Evolutionary conservation across 2,329 filamentous ascomycete species (phyloP).

Genomic region (Xylariaceae sp.): DNA sequence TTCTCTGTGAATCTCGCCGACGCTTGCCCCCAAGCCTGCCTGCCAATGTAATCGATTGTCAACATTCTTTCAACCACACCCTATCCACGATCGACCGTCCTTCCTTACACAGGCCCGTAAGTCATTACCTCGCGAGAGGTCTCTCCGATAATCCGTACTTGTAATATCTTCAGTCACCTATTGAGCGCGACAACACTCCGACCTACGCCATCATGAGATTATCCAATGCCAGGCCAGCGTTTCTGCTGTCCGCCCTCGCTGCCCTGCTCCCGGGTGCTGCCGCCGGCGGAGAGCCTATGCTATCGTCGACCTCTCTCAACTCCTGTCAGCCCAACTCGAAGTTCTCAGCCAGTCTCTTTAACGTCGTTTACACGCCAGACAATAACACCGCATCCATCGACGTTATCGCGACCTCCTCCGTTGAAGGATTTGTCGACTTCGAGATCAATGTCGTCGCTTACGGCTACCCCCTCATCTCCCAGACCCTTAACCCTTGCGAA

Average conservation of each 20-base stretch:
- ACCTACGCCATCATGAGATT: constrained; percentile 41
- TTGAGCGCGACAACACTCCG: background rate
- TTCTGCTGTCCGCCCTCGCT: constrained; percentile 42
- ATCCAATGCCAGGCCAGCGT: constrained; percentile 40
- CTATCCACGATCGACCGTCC: constrained; percentile 15
- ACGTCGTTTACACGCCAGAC: constrained; percentile 70
- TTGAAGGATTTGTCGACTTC: constrained; percentile 76
- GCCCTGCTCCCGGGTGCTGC: constrained; percentile 41
- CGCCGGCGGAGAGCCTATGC: constrained; percentile 53
- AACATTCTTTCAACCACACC: constrained; percentile 15
- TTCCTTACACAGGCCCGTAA: constrained; percentile 12
- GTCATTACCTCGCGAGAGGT: constrained; percentile 13
- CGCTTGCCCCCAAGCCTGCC: background rate
- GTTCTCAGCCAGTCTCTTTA: constrained; percentile 84
- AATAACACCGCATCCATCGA: constrained; percentile 70
- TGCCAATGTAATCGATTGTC: constrained; percentile 24
- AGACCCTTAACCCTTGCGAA: constrained; percentile 70
- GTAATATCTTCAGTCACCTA: constrained; percentile 16
- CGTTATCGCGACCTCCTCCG: constrained; percentile 74
- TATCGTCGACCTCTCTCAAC: constrained; percentile 78
- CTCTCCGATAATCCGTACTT: constrained; percentile 3
- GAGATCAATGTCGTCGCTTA: constrained; percentile 75
- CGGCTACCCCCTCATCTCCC: constrained; percentile 65
- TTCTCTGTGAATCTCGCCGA: constrained; percentile 13
- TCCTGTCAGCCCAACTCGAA: constrained; percentile 78